Evolutionary conservation across 768 basidiomycete species (phyloP), one percentile per base, ranked within the genome.

Genomic region (Mycena latifolia): DNA sequence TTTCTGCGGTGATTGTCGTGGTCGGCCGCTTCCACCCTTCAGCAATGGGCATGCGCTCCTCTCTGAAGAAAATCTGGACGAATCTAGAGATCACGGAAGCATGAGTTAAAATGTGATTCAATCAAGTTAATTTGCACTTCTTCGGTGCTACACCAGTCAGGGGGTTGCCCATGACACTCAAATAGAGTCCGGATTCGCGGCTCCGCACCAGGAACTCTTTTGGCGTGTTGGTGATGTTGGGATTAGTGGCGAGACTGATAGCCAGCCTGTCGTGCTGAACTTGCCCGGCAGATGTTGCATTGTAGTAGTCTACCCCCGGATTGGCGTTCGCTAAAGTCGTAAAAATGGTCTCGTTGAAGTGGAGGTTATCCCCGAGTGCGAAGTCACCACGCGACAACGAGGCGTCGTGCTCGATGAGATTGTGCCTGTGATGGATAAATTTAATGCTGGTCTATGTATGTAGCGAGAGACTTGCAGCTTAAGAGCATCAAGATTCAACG

Each of bases 261-360:
- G 45, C 45, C 17, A 71, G 60, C 18, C 70, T 50, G n/a, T 56
- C 63, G 39, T 63, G 39, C 61, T 66, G 64, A 17, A 71, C 70
- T 5, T 45, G 59, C 10, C 55, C 70, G 5, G 67, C 67, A 17
- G 70, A 71, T 7, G 64, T 60, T 8, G 56, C 48, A 45, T 71
- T 66, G 57, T 69, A 71, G 54, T 56, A 69, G 27, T 71, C 70
- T 24, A 66, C 58, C 2, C 70, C 70, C 15, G 69, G 69, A 28
- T 72, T 72, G 4, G 67, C 25, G 53, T 69, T 66, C 18, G 67
- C 65, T 7, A 71, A 41, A 12, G 55, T 65, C 11, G 50, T 24
- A 46, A 63, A 71, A n/a, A 68, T 43, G 28, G 59, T 63, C 47
- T 65, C 70, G 57, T 71, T 71, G 55, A 71, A 71, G 29, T 66